phyloP scores from a whole-genome alignment of 2,329 filamentous ascomycete species.

The Trichoderma sp. region DNA sequence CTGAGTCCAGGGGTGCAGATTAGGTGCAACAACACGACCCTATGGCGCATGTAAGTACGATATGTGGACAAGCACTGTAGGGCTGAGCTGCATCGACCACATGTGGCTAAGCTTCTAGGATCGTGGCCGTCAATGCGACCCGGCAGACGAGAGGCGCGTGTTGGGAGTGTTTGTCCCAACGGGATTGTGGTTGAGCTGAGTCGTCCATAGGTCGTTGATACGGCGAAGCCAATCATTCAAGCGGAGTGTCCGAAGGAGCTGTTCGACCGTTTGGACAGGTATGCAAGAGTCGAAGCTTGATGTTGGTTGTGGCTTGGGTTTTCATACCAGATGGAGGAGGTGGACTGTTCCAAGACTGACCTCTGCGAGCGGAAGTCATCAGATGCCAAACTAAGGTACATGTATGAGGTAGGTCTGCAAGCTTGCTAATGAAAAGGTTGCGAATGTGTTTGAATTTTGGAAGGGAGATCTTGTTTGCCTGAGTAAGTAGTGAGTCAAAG shows the following conservation, averaged over 20 bases:
- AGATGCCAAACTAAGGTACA: too few relatives aligned
- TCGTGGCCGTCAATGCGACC: slow-evolving; percentile 16
- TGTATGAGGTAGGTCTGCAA: neutral
- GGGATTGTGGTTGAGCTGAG: neutral
- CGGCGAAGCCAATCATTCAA: neutral
- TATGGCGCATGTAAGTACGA: neutral
- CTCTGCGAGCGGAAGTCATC: neutral
- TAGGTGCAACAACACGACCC: neutral
- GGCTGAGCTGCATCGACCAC: slow-evolving; percentile 21
- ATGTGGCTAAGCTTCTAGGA: slow-evolving; percentile 2
- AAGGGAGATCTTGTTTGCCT: too few relatives aligned
- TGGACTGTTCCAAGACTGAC: neutral
- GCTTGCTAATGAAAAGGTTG: neutral
- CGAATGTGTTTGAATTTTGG: neutral
- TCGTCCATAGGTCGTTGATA: neutral
- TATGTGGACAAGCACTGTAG: neutral
- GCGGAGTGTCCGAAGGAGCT: too few relatives aligned
- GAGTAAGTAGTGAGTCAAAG: neutral
- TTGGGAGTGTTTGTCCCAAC: neutral
- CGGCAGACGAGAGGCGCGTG: neutral
- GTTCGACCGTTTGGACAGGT: neutral
- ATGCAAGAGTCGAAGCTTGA: neutral
- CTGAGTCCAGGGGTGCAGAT: slow-evolving; percentile 18
- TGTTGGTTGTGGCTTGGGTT: too few relatives aligned
- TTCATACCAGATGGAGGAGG: neutral